phyloP scores from a whole-genome alignment of 2,329 filamentous ascomycete genomes.

The Talaromyces sp. region DNA sequence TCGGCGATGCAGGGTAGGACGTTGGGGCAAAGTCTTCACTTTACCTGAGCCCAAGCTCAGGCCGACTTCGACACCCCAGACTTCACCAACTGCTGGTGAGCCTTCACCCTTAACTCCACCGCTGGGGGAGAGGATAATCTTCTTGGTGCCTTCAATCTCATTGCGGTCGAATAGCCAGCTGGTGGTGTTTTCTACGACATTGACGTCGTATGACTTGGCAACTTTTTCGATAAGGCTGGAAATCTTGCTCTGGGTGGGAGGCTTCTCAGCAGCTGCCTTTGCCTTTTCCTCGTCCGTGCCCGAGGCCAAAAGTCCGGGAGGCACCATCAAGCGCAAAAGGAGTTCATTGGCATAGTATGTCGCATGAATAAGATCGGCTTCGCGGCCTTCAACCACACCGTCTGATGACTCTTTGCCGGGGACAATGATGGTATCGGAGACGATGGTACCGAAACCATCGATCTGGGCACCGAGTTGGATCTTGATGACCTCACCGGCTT shows the following conservation, averaged over 20 bases:
- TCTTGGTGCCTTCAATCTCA: constrained; percentile 97
- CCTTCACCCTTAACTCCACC: constrained; percentile 90
- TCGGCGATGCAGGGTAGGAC: constrained; percentile 87
- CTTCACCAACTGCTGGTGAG: constrained; percentile 80
- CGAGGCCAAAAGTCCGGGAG: constrained; percentile 76
- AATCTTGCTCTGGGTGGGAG: constrained; percentile 82
- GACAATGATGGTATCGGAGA: constrained; percentile 87
- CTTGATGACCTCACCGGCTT: constrained; percentile 86
- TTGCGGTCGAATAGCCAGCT: constrained; percentile 96
- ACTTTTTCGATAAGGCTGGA: constrained; percentile 86
- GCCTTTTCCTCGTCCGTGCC: constrained; percentile 94
- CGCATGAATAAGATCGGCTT: constrained; percentile 83
- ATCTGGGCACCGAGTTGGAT: constrained; percentile 99
- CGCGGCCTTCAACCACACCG: constrained; percentile 67
- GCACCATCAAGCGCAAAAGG: constrained; percentile 83
- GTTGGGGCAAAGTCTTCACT: constrained; percentile 85
- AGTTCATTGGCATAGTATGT: constrained; percentile 96
- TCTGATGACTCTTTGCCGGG: constrained; percentile 58
- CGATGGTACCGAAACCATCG: constrained; percentile 92
- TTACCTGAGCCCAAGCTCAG: constrained; percentile 89
- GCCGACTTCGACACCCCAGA: constrained; percentile 97
- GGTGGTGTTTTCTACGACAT: constrained; percentile 94
- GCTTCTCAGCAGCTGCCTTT: constrained; percentile 78
- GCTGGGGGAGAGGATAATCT: constrained; percentile 82
- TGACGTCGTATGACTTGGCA: constrained; percentile 84